Conservation (phyloP, 805 yeast species). For the Pichia scutulata region DNA sequence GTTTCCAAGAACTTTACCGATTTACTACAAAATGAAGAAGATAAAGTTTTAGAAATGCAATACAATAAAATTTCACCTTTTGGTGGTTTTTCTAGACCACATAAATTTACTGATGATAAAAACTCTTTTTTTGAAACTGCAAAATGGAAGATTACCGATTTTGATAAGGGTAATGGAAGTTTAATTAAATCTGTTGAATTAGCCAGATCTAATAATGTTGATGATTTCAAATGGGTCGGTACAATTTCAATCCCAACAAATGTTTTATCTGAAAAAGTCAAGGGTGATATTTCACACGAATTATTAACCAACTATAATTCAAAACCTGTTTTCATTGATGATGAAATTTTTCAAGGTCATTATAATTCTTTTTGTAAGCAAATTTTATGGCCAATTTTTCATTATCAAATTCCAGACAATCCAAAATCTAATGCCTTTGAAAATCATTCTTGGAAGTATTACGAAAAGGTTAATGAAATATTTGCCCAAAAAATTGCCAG, state of each 20-base stretch:
- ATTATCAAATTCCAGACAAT: slow-evolving; percentile 91
- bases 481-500: slow-evolving; percentile 72
- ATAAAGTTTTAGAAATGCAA: slow-evolving; percentile 5
- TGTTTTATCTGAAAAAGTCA: slow-evolving; percentile 52
- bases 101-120: slow-evolving; percentile 33
- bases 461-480: slow-evolving; percentile 63
- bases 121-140: slow-evolving; percentile 47
- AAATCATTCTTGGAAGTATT: slow-evolving; percentile 89
- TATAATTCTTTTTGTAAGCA: slow-evolving; percentile 89
- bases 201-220: slow-evolving; percentile 35
- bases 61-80: slow-evolving; percentile 44
- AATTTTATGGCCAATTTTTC: slow-evolving; percentile 91
- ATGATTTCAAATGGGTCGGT: slow-evolving; percentile 71
- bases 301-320: slow-evolving; percentile 45
- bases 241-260: slow-evolving; percentile 89
- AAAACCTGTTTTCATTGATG: slow-evolving; percentile 65
- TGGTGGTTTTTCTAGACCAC: slow-evolving; percentile 69
- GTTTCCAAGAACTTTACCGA: not conserved
- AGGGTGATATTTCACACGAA: slow-evolving; percentile 41
- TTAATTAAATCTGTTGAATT: slow-evolving; percentile 73
- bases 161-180: slow-evolving; percentile 78
- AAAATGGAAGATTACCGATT: slow-evolving; percentile 69
- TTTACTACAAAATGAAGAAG: slow-evolving; percentile 8
- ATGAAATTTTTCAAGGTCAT: slow-evolving; percentile 80
- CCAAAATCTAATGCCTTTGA: slow-evolving; percentile 92